Base-by-base conservation (phyloP, 495 filamentous ascomycete genomes). In the Aspergillus carlsbadensis region DNA sequence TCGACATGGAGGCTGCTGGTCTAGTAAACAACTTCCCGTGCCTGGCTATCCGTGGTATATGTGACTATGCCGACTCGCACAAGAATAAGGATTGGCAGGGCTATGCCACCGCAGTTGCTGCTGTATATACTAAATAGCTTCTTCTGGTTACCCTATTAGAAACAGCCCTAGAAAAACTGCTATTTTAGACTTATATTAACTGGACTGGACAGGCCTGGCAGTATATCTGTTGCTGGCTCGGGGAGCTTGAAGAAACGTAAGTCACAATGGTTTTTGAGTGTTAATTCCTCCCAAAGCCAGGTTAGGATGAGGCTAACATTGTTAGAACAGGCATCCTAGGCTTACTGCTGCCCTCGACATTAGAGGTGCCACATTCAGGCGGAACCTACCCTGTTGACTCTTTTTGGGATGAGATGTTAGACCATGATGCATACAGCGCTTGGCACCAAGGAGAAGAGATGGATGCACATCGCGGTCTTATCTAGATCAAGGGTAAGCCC, bases 31-130 rank as follows among this genome's bases (percentile, higher is more conserved):
- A 46, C 4, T 40, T 39, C 1, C 56, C 47, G 2, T 52, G 47
- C 22, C 48, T 58, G 1, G 47, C 40, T n/a, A 58, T 52, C 14
- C 56, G 56, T 15, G 56, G 56, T 10, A 52, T 58, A 15, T 46
- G 56, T 37, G 56, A 58, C 47, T 58, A 58, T 33, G 26, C 29
- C 7, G 56, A 58, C 37, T 52, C 56, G 1, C 56, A 58, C 31
- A 52, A 52, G 26, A 37, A 45, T 3, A 39, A 46, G 13, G 20
- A 14, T 1, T 58, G 56, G 56, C 56, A 52, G 0, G 5, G 20
- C 11, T 58, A 58, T 31, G 40, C 56, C 0, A 39, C 56, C 0
- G 3, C 20, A 1, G 47, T 29, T 10, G 56, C 56, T 4, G 56
- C 56, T 0, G 56, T 40, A 0, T 51, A 49, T 11, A 35, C 54